Conservation (phyloP, 192 early-diverging fungal species). For the Entophlyctis luteolus region DNA sequence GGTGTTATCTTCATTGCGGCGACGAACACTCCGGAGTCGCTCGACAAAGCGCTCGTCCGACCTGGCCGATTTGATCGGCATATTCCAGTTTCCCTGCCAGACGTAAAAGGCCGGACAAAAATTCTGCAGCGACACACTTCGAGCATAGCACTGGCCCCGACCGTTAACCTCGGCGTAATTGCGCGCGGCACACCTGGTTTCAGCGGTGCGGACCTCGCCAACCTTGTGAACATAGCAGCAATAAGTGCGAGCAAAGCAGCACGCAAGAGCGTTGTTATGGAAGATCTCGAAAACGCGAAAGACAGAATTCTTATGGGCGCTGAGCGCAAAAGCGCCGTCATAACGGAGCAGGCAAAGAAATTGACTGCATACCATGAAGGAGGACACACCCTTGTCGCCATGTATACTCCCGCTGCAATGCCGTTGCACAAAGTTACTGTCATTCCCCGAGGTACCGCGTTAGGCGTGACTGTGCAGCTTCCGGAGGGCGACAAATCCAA, state of each 20-base stretch:
- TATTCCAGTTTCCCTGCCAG: constrained; percentile 90
- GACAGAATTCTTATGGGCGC: constrained; percentile 98
- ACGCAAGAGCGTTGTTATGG: constrained; percentile 66
- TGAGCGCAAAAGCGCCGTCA: constrained; percentile 86
- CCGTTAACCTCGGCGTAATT: constrained; percentile 77
- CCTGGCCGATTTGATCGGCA: constrained; percentile 96
- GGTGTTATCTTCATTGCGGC: constrained; percentile 98
- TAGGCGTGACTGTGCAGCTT: constrained; percentile 86
- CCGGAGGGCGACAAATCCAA: constrained; percentile 84
- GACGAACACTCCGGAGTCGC: constrained; percentile 94
- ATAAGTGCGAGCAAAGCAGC: constrained; percentile 86
- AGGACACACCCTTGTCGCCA: constrained; percentile 91
- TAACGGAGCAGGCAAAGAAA: constrained; percentile 81
- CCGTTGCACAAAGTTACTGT: constrained; percentile 98
- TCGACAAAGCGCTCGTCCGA: constrained; percentile 94
- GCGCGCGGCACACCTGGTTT: constrained; percentile 97
- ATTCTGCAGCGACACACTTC: constrained; percentile 91
- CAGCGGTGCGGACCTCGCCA: constrained; percentile 98
- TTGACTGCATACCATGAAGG: constrained; percentile 98
- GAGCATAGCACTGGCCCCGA: constrained; percentile 63
- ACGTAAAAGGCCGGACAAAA: constrained; percentile 89
- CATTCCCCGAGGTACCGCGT: constrained; percentile 86
- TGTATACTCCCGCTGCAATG: constrained; percentile 92
- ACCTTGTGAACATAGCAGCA: constrained; percentile 95
- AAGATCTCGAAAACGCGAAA: constrained; percentile 93